Percentiles rank a stretch among this genome's conserved stretches.
Conservation (phyloP, 176 grass and related monocot species). For the Thalia dealbata region DNA sequence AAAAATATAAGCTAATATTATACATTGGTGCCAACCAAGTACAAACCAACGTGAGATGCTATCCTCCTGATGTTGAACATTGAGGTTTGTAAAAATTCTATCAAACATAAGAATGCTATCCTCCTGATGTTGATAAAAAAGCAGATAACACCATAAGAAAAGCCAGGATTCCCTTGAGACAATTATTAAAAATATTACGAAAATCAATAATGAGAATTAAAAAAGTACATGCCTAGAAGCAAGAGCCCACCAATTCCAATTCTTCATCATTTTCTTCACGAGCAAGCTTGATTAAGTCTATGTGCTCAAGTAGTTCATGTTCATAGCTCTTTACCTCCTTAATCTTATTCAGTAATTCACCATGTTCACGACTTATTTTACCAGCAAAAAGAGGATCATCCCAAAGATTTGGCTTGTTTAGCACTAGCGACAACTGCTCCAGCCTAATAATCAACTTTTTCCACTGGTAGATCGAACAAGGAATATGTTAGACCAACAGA, state of each 20-base stretch:
- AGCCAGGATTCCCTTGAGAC: not conserved
- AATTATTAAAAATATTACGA: not conserved
- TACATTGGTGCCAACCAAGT: not conserved
- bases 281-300: slow-evolving; percentile 84
- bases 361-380: slow-evolving; percentile 76
- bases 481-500: not conserved
- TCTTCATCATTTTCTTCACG: slow-evolving; percentile 84
- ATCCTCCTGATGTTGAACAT: no score
- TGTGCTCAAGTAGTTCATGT: slow-evolving; percentile 74
- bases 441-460: slow-evolving; percentile 57
- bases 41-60: not conserved
- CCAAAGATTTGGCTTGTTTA: slow-evolving; percentile 85
- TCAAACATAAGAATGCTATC: not conserved
- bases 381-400: slow-evolving; percentile 76
- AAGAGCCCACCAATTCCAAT: slow-evolving; percentile 54
- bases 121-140: not conserved
- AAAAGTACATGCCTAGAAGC: slow-evolving; percentile 20
- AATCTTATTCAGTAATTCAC: slow-evolving; percentile 68
- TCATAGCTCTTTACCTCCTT: slow-evolving; percentile 71
- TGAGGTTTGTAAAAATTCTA: not conserved
- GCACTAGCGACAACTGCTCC: slow-evolving; percentile 43
- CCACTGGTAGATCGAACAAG: slow-evolving; percentile 38
- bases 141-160: not conserved
- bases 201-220: not conserved
- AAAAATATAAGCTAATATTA: not conserved